A percentile compares a stretch with the other conserved stretches of the same genome.
phyloP scores from a whole-genome alignment of 2,329 filamentous ascomycete genomes.

The Neoascochyta sp. region DNA sequence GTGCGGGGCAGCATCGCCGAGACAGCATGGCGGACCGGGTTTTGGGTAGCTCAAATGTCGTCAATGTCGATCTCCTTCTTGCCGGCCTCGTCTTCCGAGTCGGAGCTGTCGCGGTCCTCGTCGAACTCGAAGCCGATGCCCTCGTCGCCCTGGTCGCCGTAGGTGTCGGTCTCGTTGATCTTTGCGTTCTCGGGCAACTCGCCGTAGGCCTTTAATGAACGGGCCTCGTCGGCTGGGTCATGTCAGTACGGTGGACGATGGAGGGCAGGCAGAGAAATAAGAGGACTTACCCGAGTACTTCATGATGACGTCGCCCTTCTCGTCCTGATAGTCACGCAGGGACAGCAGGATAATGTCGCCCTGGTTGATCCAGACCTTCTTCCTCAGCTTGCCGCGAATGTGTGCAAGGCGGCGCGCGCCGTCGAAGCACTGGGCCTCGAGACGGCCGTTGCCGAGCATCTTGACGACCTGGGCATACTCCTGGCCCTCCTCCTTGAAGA shows the following conservation, averaged over 20 bases:
- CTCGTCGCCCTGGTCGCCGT: constrained; percentile 84
- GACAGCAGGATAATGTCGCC: constrained; percentile 71
- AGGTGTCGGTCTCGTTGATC: constrained; percentile 99
- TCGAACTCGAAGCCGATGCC: constrained; percentile 98
- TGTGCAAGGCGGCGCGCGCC: constrained; percentile 81
- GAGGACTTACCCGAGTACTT: constrained; percentile 62
- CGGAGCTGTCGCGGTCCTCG: constrained; percentile 70
- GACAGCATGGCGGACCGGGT: constrained; percentile 38
- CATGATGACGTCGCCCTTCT: constrained; percentile 89
- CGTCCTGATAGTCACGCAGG: constrained; percentile 88
- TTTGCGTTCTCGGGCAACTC: constrained; percentile 96
- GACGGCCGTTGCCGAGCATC: constrained; percentile 93
- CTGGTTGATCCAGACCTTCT: constrained; percentile 97
- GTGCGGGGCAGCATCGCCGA: constrained; percentile 20
- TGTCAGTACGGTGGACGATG: too few relatives aligned
- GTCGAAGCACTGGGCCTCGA: constrained; percentile 94
- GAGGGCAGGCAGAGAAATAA: too few relatives aligned
- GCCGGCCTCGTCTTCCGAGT: constrained; percentile 50
- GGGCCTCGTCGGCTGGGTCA: constrained; percentile 78
- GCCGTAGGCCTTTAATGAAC: constrained; percentile 92
- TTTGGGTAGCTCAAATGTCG: constrained; percentile 65
- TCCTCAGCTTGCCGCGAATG: constrained; percentile 93
- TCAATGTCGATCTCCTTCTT: constrained; percentile 79
- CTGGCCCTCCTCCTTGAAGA: constrained; percentile 98
- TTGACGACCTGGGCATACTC: constrained; percentile 86